A percentile compares a stretch with the other conserved stretches of the same genome.
These are phyloP conservation scores for Capsicum rhomboideum DNA, from an alignment of 257 asterid genomes.

Conservation along the genomic window DNA sequence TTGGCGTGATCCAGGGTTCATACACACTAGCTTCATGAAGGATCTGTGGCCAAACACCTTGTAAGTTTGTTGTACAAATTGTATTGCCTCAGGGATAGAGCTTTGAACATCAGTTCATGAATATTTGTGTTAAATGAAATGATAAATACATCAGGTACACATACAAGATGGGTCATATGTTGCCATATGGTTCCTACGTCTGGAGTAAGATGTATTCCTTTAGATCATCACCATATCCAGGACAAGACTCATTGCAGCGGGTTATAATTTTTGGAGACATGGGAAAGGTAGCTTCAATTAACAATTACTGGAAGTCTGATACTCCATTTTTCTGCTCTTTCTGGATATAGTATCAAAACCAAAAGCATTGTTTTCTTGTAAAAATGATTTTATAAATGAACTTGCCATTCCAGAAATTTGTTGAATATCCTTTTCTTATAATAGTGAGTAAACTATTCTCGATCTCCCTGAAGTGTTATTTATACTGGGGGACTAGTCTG, in stretches of 20 bases:
- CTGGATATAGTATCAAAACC: background rate
- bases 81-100: background rate
- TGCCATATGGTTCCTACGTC: slow-evolving; percentile 44
- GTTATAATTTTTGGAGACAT: slow-evolving; percentile 83
- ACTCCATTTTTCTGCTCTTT: background rate
- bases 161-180: slow-evolving; percentile 62
- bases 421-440: no score
- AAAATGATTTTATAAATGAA: background rate
- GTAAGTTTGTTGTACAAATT: slow-evolving; percentile 23
- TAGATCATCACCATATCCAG: slow-evolving; percentile 77
- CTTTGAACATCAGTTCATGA: background rate
- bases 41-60: slow-evolving; percentile 74
- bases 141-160: slow-evolving; percentile 45
- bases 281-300: slow-evolving; percentile 67
- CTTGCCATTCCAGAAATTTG: no score
- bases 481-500: background rate
- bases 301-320: background rate
- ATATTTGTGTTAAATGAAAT: background rate
- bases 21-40: slow-evolving; percentile 84
- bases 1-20: slow-evolving; percentile 97
- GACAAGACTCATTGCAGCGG: slow-evolving; percentile 80
- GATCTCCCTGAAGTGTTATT: background rate
- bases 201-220: slow-evolving; percentile 75
- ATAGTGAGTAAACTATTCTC: no score
- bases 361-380: background rate